Base-by-base conservation (phyloP, 2,329 filamentous ascomycete species). In the Leptosphaerulina australis region DNA sequence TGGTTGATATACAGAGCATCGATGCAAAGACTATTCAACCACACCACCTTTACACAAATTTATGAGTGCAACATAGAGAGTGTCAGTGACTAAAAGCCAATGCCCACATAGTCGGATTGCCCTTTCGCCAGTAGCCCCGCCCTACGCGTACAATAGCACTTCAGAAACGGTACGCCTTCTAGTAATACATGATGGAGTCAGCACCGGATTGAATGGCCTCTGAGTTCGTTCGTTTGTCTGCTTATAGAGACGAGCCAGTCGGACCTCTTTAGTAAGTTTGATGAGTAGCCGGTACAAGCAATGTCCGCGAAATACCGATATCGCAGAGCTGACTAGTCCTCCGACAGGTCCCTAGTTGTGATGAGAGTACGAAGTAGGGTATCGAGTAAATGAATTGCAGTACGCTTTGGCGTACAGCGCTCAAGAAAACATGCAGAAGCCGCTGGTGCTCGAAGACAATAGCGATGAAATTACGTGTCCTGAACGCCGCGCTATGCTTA, bases 401-500 rank as follows among this genome's bases (percentile, higher is more conserved):
- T 17, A 8, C n/a, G n/a, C n/a, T n/a, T n/a, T n/a, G n/a, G n/a
- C n/a, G n/a, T n/a, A n/a, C n/a, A n/a, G n/a, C n/a, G n/a, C n/a
- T 15, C 9, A 14, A 14, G 10, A 15, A 10, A 8, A 7, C 4
- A 30, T 14, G 5, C 28, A 30, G 17, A 30, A 10, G 11, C 7
- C 17, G 28, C n/a, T 7, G 7, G 10, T 15, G 28, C n/a, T 30
- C 28, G 28, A 12, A 14, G 11, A 34, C 8, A 17, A 20, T 34
- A 5, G 17, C 11, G 17, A 34, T 20, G 17, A 3, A 34, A n/a
- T 26, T 25, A 15, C 8, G n/a, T 31, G 9, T 11, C 28, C 35
- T 18, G 4, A 46, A 55, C 44, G 47, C 51, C 47, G 36, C 51
- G 55, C 55, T 55, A 45, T 57, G 47, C 44, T 45, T 22, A 5